Percentiles rank a stretch among this genome's conserved stretches.
These are phyloP conservation scores for Monilinia aucupariae DNA, from an alignment of 2,329 filamentous ascomycete genomes.

Conservation along the genomic window DNA sequence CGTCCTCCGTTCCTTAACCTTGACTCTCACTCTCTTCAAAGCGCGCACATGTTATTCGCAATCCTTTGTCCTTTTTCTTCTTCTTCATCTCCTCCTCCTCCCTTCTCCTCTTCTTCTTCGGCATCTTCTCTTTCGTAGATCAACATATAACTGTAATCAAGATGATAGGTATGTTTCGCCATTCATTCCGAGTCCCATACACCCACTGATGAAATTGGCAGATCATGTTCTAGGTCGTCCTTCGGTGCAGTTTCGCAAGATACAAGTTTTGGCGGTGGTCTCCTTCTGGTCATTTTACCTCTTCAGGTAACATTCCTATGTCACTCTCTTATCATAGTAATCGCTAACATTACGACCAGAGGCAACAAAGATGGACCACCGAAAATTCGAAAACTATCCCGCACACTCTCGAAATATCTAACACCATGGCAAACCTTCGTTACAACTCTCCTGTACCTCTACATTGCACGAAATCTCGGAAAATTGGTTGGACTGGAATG, in stretches of 20 bases:
- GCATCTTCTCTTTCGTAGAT: slow-evolving; percentile 9
- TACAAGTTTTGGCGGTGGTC: slow-evolving; percentile 86
- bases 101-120: neutral
- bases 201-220: slow-evolving; percentile 28
- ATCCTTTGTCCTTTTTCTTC: slow-evolving; percentile 4
- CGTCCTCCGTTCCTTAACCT: neutral
- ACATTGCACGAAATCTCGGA: slow-evolving; percentile 86
- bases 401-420: slow-evolving; percentile 61
- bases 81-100: too few species aligned
- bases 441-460: slow-evolving; percentile 83
- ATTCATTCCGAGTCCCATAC: too few species aligned
- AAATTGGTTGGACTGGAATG: slow-evolving; percentile 86
- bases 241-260: slow-evolving; percentile 83
- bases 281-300: slow-evolving; percentile 88
- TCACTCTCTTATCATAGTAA: neutral
- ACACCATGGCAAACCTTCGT: slow-evolving; percentile 89
- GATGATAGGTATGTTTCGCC: slow-evolving; percentile 14
- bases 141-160: slow-evolving; percentile 6
- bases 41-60: slow-evolving; percentile 13
- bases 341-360: slow-evolving; percentile 41
- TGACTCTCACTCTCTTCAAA: neutral
- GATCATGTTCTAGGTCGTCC: slow-evolving; percentile 91
- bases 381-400: slow-evolving; percentile 63
- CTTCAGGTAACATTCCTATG: slow-evolving; percentile 51
- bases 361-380: slow-evolving; percentile 88